These are phyloP conservation scores for Diaporthe amygdali DNA, from an alignment of 2,329 filamentous ascomycete genomes.

Conservation along the genomic window DNA sequence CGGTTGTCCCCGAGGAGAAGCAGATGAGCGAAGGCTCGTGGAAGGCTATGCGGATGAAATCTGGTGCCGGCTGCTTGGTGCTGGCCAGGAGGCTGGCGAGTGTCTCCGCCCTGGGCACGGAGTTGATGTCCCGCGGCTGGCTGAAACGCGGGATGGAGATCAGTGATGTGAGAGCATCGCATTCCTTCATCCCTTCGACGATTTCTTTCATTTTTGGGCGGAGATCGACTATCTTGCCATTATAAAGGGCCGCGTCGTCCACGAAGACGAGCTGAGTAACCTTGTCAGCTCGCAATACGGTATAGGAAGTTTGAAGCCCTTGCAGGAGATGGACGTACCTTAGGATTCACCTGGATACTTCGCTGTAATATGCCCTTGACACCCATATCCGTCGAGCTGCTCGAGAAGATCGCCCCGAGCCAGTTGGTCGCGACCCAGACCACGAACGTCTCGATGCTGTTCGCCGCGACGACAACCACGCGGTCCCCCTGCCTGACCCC, in stretches of 20 bases:
- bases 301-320: neutral
- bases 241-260: constrained; percentile 81
- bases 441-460: constrained; percentile 75
- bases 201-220: constrained; percentile 74
- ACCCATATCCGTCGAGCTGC: constrained; percentile 83
- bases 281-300: constrained; percentile 16
- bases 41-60: constrained; percentile 69
- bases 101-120: constrained; percentile 53
- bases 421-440: constrained; percentile 73
- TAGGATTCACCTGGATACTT: constrained; percentile 75
- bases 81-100: constrained; percentile 50
- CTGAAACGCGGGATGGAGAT: constrained; percentile 72
- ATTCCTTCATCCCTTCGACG: constrained; percentile 64
- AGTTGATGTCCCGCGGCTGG: constrained; percentile 61
- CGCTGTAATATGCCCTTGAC: constrained; percentile 78
- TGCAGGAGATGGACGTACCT: constrained; percentile 42
- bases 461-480: constrained; percentile 76
- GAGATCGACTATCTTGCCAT: constrained; percentile 76
- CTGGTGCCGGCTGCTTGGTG: constrained; percentile 38
- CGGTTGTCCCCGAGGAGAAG: constrained; percentile 83
- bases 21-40: constrained; percentile 79
- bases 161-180: constrained; percentile 65
- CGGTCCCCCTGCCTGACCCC: constrained; percentile 76
- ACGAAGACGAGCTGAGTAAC: constrained; percentile 73
- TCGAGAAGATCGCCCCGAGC: constrained; percentile 78